Evolutionary conservation across 73 alveolate species (phyloP), one percentile per base, ranked within the genome.

Genomic region (Halteria grandinella): DNA sequence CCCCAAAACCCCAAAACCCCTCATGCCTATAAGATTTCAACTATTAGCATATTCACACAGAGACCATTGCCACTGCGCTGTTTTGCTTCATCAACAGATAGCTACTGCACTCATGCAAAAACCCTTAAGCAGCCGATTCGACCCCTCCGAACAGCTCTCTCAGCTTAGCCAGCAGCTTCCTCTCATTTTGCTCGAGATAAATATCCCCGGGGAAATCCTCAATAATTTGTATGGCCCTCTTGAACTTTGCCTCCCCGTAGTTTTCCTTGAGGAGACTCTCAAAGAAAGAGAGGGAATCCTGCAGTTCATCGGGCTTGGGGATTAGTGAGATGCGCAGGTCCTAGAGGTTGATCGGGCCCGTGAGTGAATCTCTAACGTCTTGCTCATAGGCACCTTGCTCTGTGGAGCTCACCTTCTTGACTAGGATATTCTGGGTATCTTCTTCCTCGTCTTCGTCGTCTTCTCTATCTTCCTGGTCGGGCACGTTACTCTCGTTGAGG

Each of bases 401-500:
- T 11, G 15, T 33, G 21, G 55, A 44, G 33, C 31, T 10, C 47
- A 11, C 32, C 17, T 48, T 50, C 75, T 58, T 21, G 14, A 39
- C 32, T 39, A 29, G 12, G 4, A 28, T 27, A 27, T 59, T 24
- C 7, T 48, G 31, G 50, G 75, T 36, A 8, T 14, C 58, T 8
- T 51, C 73, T 17, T 36, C 39, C 3, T 83, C 83, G 17, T 44
- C 60, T 0, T 37, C 87, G 45, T 83, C 91, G 50, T 82, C 91
- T 28, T 82, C 92, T 29, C 87, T 73, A 50, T 82, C 87, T 48
- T 78, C 55, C 0, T 63, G 23, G 31, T 74, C 37, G 21, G 5
- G 28, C 1, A 15, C 69, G 36, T 39, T 40, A 7, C 31, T 52
- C 17, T 73, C 86, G 3, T 55, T 43, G 21, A 11, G 21, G 28